Percentiles rank a stretch among this genome's conserved stretches.
phyloP scores from a whole-genome alignment of 2,329 filamentous ascomycete genomes.

The Myriosclerotinia curreyana region DNA sequence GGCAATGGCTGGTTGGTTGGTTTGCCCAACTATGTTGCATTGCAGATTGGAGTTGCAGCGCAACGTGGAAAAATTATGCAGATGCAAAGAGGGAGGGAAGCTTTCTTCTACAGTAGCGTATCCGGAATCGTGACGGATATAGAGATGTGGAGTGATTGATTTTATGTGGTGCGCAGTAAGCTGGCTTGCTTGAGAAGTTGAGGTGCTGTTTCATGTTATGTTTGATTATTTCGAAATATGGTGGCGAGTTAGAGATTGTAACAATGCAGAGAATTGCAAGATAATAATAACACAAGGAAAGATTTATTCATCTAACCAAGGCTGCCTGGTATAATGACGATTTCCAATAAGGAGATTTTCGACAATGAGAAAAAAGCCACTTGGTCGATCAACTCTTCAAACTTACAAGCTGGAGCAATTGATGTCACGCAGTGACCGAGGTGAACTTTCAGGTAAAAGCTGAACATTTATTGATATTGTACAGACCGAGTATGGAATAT shows the following conservation, averaged over 20 bases:
- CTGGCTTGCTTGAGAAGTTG: conserved; percentile 6
- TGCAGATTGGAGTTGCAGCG: conserved; percentile 15
- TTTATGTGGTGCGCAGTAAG: conserved; percentile 4
- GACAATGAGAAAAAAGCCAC: conserved; percentile 12
- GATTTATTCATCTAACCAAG: neutral
- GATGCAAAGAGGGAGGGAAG: conserved; percentile 1
- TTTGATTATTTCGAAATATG: neutral
- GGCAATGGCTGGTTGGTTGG: conserved; percentile 5
- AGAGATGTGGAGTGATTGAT: conserved; percentile 3
- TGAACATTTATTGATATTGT: conserved; percentile 13
- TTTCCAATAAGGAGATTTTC: neutral
- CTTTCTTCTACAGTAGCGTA: neutral
- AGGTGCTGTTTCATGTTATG: conserved; percentile 3
- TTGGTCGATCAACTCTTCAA: conserved; percentile 8
- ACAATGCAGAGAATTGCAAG: neutral
- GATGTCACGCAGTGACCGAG: conserved; percentile 12
- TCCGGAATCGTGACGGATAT: conserved; percentile 4
- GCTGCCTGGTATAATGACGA: neutral
- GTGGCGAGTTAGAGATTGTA: neutral
- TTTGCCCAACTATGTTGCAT: conserved; percentile 5
- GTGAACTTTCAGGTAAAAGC: conserved; percentile 10
- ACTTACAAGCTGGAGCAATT: conserved; percentile 9
- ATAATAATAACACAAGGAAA: neutral
- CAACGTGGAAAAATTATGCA: conserved; percentile 19
- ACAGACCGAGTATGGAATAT: neutral